phyloP scores from a whole-genome alignment of 2,329 filamentous ascomycete genomes.

The Plectosphaerella sp. region DNA sequence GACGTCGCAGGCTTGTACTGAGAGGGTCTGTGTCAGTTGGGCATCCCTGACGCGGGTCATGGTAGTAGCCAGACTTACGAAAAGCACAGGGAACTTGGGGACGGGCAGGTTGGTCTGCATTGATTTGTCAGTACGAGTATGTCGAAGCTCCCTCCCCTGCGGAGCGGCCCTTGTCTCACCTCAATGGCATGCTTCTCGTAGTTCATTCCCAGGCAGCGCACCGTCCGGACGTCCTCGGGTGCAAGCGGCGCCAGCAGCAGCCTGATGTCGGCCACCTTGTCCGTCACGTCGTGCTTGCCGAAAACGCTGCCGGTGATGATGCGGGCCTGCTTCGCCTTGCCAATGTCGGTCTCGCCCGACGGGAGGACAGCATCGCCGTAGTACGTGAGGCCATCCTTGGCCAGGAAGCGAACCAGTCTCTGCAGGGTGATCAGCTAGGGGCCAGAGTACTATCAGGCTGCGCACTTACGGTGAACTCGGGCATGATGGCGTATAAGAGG shows the following conservation, averaged over 20 bases:
- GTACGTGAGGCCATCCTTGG: conserved; percentile 64
- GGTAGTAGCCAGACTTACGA: conserved; percentile 38
- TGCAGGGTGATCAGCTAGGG: conserved; percentile 23
- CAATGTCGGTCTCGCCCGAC: conserved; percentile 52
- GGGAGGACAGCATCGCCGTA: conserved; percentile 73
- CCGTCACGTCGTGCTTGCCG: conserved; percentile 58
- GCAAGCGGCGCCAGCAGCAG: conserved; percentile 61
- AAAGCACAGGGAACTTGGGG: conserved; percentile 68
- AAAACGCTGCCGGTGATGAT: conserved; percentile 65
- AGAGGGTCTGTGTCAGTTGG: not conserved
- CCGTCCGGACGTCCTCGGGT: conserved; percentile 57
- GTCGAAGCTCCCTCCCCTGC: not conserved
- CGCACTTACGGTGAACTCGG: conserved; percentile 40
- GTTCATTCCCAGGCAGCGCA: conserved; percentile 67
- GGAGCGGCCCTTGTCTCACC: conserved; percentile 21
- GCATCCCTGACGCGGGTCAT: too few relatives aligned
- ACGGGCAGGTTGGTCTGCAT: conserved; percentile 57
- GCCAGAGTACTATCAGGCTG: not conserved
- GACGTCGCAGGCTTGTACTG: conserved; percentile 65
- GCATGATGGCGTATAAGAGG: conserved; percentile 20
- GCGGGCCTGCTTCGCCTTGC: conserved; percentile 54
- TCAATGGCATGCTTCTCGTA: conserved; percentile 69
- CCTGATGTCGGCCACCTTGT: conserved; percentile 51
- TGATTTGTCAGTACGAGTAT: not conserved
- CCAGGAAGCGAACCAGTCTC: conserved; percentile 71